These are phyloP conservation scores for Pascua guehoae DNA, from an alignment of 1,284 basidiomycete genomes.

Conservation along the genomic window DNA sequence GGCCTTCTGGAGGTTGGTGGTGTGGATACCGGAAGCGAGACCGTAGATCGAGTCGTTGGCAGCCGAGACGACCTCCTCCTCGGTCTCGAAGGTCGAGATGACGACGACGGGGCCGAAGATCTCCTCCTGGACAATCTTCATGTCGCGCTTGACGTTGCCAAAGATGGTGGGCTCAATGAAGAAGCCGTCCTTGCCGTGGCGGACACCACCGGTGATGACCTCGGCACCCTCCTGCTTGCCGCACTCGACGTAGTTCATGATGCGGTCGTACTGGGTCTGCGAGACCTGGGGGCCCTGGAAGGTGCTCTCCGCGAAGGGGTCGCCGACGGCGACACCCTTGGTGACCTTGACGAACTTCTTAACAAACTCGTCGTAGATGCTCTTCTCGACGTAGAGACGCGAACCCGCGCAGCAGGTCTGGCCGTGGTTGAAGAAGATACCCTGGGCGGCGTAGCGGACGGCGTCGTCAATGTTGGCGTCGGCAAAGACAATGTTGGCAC, in stretches of 20 bases:
- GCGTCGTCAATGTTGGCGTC: constrained; percentile 65
- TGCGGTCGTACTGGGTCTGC: constrained; percentile 55
- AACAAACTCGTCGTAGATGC: constrained; percentile 66
- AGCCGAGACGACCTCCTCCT: constrained; percentile 68
- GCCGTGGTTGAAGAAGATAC: constrained; percentile 62
- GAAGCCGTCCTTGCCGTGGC: constrained; percentile 63
- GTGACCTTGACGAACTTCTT: constrained; percentile 30
- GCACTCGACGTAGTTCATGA: constrained; percentile 82
- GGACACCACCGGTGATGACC: constrained; percentile 70
- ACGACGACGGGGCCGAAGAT: constrained; percentile 73
- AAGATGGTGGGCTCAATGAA: constrained; percentile 69
- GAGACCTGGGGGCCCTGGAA: constrained; percentile 84
- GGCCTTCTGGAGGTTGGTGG: constrained; percentile 70
- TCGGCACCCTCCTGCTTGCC: constrained; percentile 83
- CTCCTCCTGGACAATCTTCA: constrained; percentile 87
- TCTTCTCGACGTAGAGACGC: constrained; percentile 66
- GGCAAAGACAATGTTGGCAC: constrained; percentile 62
- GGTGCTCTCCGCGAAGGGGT: constrained; percentile 69
- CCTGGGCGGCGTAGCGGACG: constrained; percentile 73
- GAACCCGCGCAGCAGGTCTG: constrained; percentile 66
- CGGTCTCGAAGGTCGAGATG: constrained; percentile 63
- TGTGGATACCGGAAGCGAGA: constrained; percentile 81
- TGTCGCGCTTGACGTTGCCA: constrained; percentile 67
- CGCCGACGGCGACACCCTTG: constrained; percentile 45
- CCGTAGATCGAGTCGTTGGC: constrained; percentile 87